Base-by-base conservation (phyloP, 495 filamentous ascomycete species). In the Penicillium coffeae region DNA sequence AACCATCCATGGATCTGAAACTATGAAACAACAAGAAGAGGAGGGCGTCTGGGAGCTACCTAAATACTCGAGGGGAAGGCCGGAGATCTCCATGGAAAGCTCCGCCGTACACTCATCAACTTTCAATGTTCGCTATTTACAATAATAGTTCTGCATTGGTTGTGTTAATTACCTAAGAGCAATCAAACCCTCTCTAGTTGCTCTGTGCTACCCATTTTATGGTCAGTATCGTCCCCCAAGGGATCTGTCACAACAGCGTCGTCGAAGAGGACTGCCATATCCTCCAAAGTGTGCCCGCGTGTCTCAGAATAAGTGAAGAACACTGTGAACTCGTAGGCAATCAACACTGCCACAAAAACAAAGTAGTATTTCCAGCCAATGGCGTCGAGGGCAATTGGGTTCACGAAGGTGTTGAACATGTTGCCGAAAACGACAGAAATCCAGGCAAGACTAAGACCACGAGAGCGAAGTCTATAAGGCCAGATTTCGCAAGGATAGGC, bases 301-400 rank as follows among this genome's bases (percentile, higher is more conserved):
- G 27, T 45, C 30, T 45, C 42, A 6, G 42, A 32, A n/a, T 35
- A 45, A 8, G 21, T 20, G 12, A 34, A 34, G 16, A 21, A 45
- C 10, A 36, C n/a, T 0, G 21, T 32, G 40, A 16, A 30, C n/a
- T 15, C 14, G 22, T 42, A 15, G 22, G n/a, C 21, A 12, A 42
- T n/a, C 21, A 42, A 3, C 10, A 42, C 40, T 9, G n/a, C 14
- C 2, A 13, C 14, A 13, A 13, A 42, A 3, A 42, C 40, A 9
- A 42, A 15, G 20, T 42, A 42, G 21, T 42, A 42, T 7, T 30
- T 27, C 21, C 40, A 42, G 2, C 40, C 40, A n/a, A 42, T 42
- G 13, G 40, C 21, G 5, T 14, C 40, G 3, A 42, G 40, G 2
- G 20, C 40, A 15, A 42, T 22, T 3, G 40, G 40, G 22, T 42